Evolutionary conservation across 169 alveolate genomes (phyloP).

Genomic region (Plasmodium berghei): DNA sequence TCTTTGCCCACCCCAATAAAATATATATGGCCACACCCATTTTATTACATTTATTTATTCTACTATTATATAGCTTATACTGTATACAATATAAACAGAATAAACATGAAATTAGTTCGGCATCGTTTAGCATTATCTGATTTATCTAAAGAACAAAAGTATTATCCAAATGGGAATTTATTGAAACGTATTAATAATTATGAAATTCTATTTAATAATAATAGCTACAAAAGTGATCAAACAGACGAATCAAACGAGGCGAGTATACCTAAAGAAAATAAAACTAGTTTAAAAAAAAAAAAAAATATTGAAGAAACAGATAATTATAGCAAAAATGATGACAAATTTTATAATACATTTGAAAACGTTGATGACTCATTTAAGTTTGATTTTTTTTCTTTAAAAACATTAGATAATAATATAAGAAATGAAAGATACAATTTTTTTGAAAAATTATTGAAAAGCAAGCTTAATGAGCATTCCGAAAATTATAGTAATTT

Average conservation of each 20-base stretch:
- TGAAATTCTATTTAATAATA: too few species aligned
- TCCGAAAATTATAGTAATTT: constrained; percentile 49
- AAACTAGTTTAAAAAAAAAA: constrained; percentile 7
- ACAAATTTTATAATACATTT: too few species aligned
- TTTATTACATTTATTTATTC: constrained; percentile 48
- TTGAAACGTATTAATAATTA: too few species aligned
- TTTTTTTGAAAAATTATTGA: constrained; percentile 35
- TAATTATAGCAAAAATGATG: too few species aligned
- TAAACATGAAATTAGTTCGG: not conserved
- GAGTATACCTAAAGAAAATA: not conserved
- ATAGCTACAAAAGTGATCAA: too few species aligned
- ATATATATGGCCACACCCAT: constrained; percentile 60
- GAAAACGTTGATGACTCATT: not conserved
- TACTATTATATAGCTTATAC: constrained; percentile 31
- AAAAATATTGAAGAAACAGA: not conserved
- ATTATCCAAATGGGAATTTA: not conserved
- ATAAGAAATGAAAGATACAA: not conserved
- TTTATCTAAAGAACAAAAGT: constrained; percentile 1
- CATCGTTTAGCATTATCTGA: not conserved
- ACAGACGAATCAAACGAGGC: too few species aligned
- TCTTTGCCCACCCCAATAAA: constrained; percentile 64
- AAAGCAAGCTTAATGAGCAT: constrained; percentile 38
- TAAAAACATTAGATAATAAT: constrained; percentile 2
- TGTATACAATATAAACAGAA: constrained; percentile 23
- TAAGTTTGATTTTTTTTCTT: constrained; percentile 21